Base-by-base conservation (phyloP, 2,329 filamentous ascomycete species). In the Scytalidium lignicola region DNA sequence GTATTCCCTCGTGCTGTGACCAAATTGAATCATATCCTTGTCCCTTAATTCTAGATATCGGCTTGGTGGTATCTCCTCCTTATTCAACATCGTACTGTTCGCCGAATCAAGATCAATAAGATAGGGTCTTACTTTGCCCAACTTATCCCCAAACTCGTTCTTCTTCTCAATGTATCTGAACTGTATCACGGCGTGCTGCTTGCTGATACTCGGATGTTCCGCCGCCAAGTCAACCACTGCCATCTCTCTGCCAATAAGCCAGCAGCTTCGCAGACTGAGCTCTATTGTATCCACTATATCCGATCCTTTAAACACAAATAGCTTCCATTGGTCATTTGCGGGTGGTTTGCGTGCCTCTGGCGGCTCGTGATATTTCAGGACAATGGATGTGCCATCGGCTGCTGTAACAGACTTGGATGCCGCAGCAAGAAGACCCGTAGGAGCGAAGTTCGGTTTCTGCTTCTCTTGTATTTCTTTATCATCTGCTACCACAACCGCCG, bases 311-410 rank as follows among this genome's bases (percentile, higher is more conserved):
- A 99, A 99, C 19, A 96, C 80, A 65, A 95, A 97, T 43, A 99
- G 74, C 52, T 88, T 88, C 92, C 92, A 99, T 50, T 81, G 73
- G 58, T 93, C 83, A 48, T 82, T 85, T 1, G 85, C 64, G 0
- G 91, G 78, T 0, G 93, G 89, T 59, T 96, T 96, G 51, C 93
- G 86, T 44, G 92, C 89, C 72, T 99, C 93, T 10, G 89, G 73
- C 1, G 93, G 93, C 69, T 99, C 93, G 70, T 96, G 88, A 68
- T 99, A 99, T 73, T 97, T 97, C 43, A 99, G 79, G 2, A 89
- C 82, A 48, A 96, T 83, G 19, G 79, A 78, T 3, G 83, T 86
- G 50, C 88, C 89, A 60, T 83, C 82, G 21, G 80, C 80, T 54
- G 95, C 83, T 7, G 82, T 82, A 17, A 84, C 68, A 2, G 80